Base-by-base conservation (phyloP, 805 yeast genomes). In the Starmerella gropengiesseri region DNA sequence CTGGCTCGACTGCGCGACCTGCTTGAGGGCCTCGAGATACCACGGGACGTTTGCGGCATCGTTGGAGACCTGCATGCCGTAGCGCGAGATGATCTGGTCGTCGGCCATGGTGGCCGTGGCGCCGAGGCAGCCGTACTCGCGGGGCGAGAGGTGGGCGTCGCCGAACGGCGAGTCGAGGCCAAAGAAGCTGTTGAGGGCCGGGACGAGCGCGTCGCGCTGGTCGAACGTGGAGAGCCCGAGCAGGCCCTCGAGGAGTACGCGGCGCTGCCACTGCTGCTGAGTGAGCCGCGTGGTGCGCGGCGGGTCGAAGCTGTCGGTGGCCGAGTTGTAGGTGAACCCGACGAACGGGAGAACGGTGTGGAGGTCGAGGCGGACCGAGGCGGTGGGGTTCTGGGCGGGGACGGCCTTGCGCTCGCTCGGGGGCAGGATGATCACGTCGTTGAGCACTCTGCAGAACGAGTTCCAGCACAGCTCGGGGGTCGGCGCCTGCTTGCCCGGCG, bases 21-120 rank as follows among this genome's bases (percentile, higher is more conserved):
- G 68, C 6, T 60, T 62, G 26, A 81, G 56, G 0, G 79, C 71
- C 55, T 81, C 86, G 50, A 74, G 70, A 50, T 77, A 78, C 26
- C 63, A 57, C 1, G 81, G 75, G 2, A 38, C 42, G 36, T 68
- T 62, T 0, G 49, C 55, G 0, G 72, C 68, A 55, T 79, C 83
- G 37, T 64, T 44, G 0, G 47, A 40, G 4, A 57, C 51, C 41
- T 69, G 66, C 0, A 58, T 55, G 17, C 69, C 66, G 54, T 71
- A 81, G 30, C 74, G 66, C 16, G 62, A 61, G 12, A 67, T 64
- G 11, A 81, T 62, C 25, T 65, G 57, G 14, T 67, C 63, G 47
- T 75, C 80, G 20, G 65, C 52, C 54, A 60, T 43, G 9, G 37
- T 16, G 9, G 31, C n/a, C 12, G 37, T 32, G 17, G 37, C 28